Base-by-base conservation (phyloP, 2,329 filamentous ascomycete genomes). In the Tolypocladium tundrense region DNA sequence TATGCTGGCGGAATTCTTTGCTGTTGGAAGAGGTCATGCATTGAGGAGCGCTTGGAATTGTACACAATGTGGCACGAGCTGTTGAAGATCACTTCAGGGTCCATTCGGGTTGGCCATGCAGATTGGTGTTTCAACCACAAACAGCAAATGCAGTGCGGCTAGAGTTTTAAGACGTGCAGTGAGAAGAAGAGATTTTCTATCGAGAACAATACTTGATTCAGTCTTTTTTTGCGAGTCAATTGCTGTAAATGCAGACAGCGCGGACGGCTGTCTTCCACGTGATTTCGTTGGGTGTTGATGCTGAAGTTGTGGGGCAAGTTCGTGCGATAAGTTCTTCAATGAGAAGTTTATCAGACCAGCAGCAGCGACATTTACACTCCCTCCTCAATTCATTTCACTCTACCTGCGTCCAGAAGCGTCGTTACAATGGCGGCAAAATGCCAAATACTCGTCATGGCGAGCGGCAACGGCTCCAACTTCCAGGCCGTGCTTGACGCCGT, bases 381-480 rank as follows among this genome's bases (percentile, higher is more conserved):
- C 24, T 7, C 27, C 9, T 24, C 21, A n/a, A 33, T 14, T 8
- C 9, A 51, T n/a, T 21, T 7, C 27, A n/a, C 27, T 11, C 31
- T 33, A 14, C 48, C 31, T 35, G 1, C 16, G 4, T 13, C 14
- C 27, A 48, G n/a, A 8, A 11, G 31, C 7, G 19, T 21, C 53
- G 8, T 33, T 39, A 33, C 42, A 9, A 58, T 55, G 53, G 45
- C 57, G 24, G n/a, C 14, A 6, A 40, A 42, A 27, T 79, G 75
- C 65, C 82, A 81, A 57, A 79, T 89, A 64, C 79, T 85, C 55
- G 84, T 90, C 64, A 81, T 90, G 67, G 87, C 87, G 70, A 88
- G 85, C 56, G 87, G 89, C 70, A 86, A 81, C 62, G 90, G 90
- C 64, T 85, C 86, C 51, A 93, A 93, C 70, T 83, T 92, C 21